phyloP scores from a whole-genome alignment of 75 land plant species.

The Pinus albicaulis region DNA sequence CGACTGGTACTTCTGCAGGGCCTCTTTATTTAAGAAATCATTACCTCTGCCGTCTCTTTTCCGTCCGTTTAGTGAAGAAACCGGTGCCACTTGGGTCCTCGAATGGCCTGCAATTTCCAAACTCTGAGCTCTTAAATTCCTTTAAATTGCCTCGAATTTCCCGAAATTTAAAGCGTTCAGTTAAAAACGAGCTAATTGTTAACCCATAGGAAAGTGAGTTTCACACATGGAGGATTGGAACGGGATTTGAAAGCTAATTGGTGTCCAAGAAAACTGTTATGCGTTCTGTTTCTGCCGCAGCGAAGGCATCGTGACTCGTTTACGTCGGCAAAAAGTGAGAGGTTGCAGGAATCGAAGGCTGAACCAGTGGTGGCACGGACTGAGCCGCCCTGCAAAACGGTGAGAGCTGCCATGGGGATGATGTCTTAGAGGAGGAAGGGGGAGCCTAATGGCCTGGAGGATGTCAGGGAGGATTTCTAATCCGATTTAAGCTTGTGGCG shows the following conservation, averaged over 20 bases:
- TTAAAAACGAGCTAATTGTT: too few species aligned
- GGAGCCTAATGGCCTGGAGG: too few species aligned
- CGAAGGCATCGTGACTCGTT: too few species aligned
- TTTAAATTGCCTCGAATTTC: neutral
- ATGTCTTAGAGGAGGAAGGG: too few species aligned
- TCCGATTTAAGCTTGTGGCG: too few species aligned
- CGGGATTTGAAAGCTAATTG: neutral
- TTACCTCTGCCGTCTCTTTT: neutral
- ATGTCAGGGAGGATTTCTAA: too few species aligned
- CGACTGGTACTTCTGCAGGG: neutral
- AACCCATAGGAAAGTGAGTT: too few species aligned
- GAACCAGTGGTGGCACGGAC: neutral
- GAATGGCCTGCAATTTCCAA: neutral
- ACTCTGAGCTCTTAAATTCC: neutral
- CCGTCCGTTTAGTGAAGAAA: neutral
- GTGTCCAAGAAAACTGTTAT: neutral
- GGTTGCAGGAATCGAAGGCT: neutral
- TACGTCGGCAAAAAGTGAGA: neutral
- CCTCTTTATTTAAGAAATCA: neutral
- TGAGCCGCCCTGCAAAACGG: neutral
- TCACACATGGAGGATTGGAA: too few species aligned
- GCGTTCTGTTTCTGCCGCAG: neutral
- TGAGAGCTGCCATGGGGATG: neutral
- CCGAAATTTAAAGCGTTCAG: too few species aligned
- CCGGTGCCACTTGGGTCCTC: neutral